Conservation (phyloP, 805 yeast species). For the Groenewaldozyma salmanticensis region DNA sequence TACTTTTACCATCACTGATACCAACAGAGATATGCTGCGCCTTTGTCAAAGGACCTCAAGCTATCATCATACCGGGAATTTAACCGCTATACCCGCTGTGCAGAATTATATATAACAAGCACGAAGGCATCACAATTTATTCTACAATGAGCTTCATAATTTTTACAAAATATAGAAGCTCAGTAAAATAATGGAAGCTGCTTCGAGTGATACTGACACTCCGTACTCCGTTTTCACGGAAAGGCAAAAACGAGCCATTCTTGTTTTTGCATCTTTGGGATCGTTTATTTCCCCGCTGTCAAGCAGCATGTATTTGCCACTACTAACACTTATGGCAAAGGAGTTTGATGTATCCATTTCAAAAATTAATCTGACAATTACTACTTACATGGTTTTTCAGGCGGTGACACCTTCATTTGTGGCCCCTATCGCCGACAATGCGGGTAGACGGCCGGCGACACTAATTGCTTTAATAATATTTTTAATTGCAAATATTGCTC, state of each 20-base stretch:
- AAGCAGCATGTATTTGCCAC: slow-evolving; percentile 75
- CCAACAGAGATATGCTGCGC: too few species aligned
- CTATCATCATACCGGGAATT: too few species aligned
- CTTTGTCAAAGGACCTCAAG: too few species aligned
- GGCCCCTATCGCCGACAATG: slow-evolving; percentile 57
- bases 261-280: slow-evolving; percentile 17
- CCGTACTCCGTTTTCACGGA: neutral
- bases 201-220: too few species aligned
- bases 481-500: slow-evolving; percentile 52
- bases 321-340: slow-evolving; percentile 46
- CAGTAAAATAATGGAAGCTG: too few species aligned
- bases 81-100: too few species aligned
- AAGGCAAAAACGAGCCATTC: slow-evolving; percentile 4
- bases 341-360: slow-evolving; percentile 49
- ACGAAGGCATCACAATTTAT: too few species aligned
- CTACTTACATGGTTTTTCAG: slow-evolving; percentile 66
- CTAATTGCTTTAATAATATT: slow-evolving; percentile 46
- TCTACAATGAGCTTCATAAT: too few species aligned
- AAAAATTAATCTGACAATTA: slow-evolving; percentile 59
- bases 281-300: slow-evolving; percentile 65
- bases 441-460: slow-evolving; percentile 66
- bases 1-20: too few species aligned
- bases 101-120: too few species aligned
- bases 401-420: slow-evolving; percentile 65
- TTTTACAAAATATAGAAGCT: too few species aligned